Evolutionary conservation across 1,139 yeast species (phyloP).

Genomic region (Sugiyamaella sp.): DNA sequence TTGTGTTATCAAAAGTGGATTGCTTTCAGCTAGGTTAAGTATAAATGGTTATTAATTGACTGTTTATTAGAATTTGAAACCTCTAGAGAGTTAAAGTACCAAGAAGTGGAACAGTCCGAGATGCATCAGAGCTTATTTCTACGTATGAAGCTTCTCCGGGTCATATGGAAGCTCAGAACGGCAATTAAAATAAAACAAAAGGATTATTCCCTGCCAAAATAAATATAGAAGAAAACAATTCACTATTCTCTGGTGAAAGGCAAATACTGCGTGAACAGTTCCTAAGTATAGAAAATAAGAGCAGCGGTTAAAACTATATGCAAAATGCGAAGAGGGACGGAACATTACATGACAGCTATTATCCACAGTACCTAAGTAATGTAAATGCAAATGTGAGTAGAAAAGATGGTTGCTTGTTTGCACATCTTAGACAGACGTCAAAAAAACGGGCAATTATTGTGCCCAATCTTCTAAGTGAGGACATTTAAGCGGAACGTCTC

Average conservation of each 20-base stretch:
- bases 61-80: background rate
- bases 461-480: too few species aligned
- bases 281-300: background rate
- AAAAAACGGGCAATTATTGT: background rate
- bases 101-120: background rate
- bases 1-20: background rate
- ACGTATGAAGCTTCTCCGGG: background rate
- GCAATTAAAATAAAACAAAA: too few species aligned
- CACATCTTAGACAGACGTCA: background rate
- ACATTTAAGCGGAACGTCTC: too few species aligned
- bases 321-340: background rate
- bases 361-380: background rate
- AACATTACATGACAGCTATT: background rate
- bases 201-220: too few species aligned
- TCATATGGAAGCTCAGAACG: background rate
- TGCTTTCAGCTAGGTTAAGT: background rate
- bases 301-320: background rate
- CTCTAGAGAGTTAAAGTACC: background rate
- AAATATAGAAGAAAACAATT: too few species aligned
- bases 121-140: background rate
- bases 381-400: too few species aligned
- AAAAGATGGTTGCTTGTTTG: too few species aligned
- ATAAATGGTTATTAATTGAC: background rate
- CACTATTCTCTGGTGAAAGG: too few species aligned
- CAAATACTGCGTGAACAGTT: background rate